phyloP scores from a whole-genome alignment of 1,139 yeast species.

The Candida tunisiensis region DNA sequence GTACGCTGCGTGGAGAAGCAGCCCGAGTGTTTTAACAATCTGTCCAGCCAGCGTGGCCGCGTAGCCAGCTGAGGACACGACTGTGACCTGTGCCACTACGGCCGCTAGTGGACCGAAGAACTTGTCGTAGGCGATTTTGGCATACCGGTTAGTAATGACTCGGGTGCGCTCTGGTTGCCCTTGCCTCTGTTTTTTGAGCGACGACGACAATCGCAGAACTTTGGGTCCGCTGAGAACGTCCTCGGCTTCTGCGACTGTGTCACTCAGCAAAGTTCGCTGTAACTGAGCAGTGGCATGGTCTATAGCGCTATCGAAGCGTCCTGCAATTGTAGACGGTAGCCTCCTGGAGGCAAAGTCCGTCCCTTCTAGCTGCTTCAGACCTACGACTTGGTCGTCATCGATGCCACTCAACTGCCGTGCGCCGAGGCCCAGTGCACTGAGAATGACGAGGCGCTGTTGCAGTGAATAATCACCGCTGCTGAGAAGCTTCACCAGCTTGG shows the following conservation, averaged over 20 bases:
- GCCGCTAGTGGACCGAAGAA: constrained; percentile 41
- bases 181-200: constrained; percentile 15
- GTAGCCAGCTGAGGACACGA: constrained; percentile 3
- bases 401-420: constrained; percentile 34
- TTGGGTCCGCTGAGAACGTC: constrained; percentile 29
- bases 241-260: constrained; percentile 25
- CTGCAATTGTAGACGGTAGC: constrained; percentile 33
- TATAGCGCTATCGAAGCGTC: constrained; percentile 8
- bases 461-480: constrained; percentile 49
- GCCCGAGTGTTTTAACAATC: constrained; percentile 38
- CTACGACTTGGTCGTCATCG: too few relatives aligned
- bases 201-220: constrained; percentile 32
- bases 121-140: constrained; percentile 27
- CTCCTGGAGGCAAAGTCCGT: constrained; percentile 23
- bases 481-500: constrained; percentile 26
- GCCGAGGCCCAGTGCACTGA: constrained; percentile 39
- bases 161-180: constrained; percentile 5
- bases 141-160: constrained; percentile 19
- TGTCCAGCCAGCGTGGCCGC: constrained; percentile 35
- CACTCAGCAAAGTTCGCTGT: constrained; percentile 13
- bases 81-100: constrained; percentile 30
- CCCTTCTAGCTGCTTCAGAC: constrained; percentile 5
- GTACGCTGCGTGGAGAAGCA: constrained; percentile 39
- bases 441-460: constrained; percentile 38
- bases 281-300: constrained; percentile 6